These are phyloP conservation scores for Colletotrichum sp. DNA, from an alignment of 2,329 filamentous ascomycete species.

Conservation along the genomic window DNA sequence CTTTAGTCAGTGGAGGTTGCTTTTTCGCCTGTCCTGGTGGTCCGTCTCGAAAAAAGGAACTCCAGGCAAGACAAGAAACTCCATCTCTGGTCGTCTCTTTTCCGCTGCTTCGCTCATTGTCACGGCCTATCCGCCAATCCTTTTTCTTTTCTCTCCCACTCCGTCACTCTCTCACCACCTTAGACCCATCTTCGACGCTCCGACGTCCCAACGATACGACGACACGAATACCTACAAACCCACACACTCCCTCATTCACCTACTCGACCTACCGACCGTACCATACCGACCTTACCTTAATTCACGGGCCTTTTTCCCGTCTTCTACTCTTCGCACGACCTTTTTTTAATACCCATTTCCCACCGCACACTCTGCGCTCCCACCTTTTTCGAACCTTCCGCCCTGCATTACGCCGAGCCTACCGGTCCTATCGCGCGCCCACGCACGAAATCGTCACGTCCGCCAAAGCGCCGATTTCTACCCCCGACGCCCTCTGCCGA, in stretches of 20 bases:
- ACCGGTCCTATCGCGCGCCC: not conserved
- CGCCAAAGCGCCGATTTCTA: constrained; percentile 8
- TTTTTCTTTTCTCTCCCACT: constrained; percentile 1
- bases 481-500: not conserved
- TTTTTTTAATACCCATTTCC: constrained; percentile 10
- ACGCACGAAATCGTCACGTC: not conserved
- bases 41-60: constrained; percentile 9
- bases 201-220: constrained; percentile 10
- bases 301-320: constrained; percentile 7
- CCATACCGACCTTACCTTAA: not conserved
- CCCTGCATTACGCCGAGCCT: not conserved
- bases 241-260: not conserved
- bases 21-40: not conserved
- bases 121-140: constrained; percentile 12
- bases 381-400: constrained; percentile 2
- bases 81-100: not conserved
- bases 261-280: not conserved
- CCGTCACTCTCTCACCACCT: not conserved
- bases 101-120: constrained; percentile 10
- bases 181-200: not conserved
- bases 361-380: constrained; percentile 8
- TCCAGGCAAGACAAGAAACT: constrained; percentile 8
- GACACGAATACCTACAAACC: not conserved
- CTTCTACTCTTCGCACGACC: constrained; percentile 10
- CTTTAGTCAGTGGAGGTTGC: not conserved